Evolutionary conservation across 163 green algal genomes (phyloP), one percentile per base, ranked within the genome.

Genomic region (Scenedesmus sp.): DNA sequence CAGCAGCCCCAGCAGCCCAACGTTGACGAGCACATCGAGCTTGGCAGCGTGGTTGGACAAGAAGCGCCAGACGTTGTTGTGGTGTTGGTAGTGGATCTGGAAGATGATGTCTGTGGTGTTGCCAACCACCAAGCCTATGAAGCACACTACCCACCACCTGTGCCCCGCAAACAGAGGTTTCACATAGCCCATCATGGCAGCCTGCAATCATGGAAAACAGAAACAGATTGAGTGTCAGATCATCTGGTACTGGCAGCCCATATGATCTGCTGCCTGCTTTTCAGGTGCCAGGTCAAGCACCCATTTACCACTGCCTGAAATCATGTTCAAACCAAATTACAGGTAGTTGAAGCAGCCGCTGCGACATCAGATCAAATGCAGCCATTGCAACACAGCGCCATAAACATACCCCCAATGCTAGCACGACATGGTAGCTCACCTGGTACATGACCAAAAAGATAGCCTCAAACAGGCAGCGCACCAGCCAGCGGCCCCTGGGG

Each of bases 1-100:
- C 57, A 88, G 2, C 10, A 54, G 13, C 26, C 57, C 84, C 84
- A 88, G 59, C 57, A 88, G 84, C 13, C 84, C 57, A 59, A 77
- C 57, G 59, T 60, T 88, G 59, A 88, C 84, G 16, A 60, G 3
- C 23, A 88, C 56, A 59, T 88, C 84, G n/a, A 88, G 9, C 84
- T 88, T 76, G 16, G 66, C 66, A 26, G 66, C 66, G 7, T 76
- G 66, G 2, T 76, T 26, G 9, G 66, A 76, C 66, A 76, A 76
- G 66, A 34, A 76, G 66, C 66, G 66, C 18, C 66, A 8, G 66
- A 76, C 26, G 66, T 76, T 76, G 66, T 76, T 76, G 15, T 76
- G 66, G 66, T 76, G 66, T 3, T 76, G 66, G 66, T 76, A 76
- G 66, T 26, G 66, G 66, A 34, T 26, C 18, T 76, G 66, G 18